These are phyloP conservation scores for Blastomyces gilchristii DNA, from an alignment of 2,329 filamentous ascomycete genomes.

Conservation along the genomic window DNA sequence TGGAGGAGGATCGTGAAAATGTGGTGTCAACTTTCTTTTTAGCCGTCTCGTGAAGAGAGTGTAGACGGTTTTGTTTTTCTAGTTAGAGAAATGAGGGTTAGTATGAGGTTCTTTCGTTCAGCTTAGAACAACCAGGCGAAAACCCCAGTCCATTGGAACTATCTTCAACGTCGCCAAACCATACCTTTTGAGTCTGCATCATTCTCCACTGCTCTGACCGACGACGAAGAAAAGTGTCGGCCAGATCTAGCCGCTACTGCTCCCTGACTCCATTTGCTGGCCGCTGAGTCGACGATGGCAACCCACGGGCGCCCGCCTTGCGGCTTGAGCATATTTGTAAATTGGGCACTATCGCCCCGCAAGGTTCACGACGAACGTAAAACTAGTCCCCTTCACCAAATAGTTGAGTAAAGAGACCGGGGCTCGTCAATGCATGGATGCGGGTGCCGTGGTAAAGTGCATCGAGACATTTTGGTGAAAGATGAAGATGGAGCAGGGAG, in stretches of 20 bases:
- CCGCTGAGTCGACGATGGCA: neutral
- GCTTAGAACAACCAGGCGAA: neutral
- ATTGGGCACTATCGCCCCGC: neutral
- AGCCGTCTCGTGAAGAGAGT: neutral
- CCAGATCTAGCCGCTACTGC: neutral
- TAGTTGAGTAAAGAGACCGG: neutral
- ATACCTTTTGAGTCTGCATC: conserved; percentile 1
- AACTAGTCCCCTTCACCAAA: neutral
- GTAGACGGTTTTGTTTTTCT: neutral
- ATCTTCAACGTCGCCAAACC: neutral
- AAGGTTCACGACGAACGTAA: neutral
- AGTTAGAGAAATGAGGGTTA: neutral
- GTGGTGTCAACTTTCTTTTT: neutral
- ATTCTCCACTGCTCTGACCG: conserved; percentile 2
- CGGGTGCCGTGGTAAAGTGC: neutral
- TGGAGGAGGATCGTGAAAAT: conserved; percentile 1
- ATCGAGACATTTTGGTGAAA: neutral
- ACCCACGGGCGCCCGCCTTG: conserved; percentile 1
- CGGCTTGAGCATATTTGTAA: conserved; percentile 6
- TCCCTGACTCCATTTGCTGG: conserved; percentile 5
- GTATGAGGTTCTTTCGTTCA: neutral
- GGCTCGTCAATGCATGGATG: neutral
- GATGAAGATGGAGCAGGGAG: neutral
- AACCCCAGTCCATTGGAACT: neutral
- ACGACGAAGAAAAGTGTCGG: conserved; percentile 3